Base-by-base conservation (phyloP, 2,329 filamentous ascomycete species). In the Botrytis fragariae region DNA sequence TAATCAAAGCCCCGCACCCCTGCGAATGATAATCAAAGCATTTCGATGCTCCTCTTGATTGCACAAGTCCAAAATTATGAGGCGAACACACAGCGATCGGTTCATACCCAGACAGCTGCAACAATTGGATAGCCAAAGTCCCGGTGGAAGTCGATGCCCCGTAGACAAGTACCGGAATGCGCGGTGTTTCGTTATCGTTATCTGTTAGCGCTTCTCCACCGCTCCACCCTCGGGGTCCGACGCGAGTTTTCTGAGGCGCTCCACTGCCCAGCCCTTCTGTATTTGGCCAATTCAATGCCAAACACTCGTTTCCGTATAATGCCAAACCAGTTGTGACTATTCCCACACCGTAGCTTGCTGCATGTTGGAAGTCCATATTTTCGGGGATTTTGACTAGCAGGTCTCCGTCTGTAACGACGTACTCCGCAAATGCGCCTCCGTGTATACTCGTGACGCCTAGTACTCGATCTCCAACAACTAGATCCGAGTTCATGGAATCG, bases 21-120 rank as follows among this genome's bases (percentile, higher is more conserved):
- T 80, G 74, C 2, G 72, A 75, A 61, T 75, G 74, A 74, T 84
- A 86, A 78, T 86, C 83, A 74, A 85, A 86, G 3, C 77, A 81
- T 16, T 77, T 76, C 9, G 81, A 82, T 0, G 85, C 85, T 18
- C 85, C 85, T 59, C 78, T 83, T 0, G 69, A 73, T 68, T 80
- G 77, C 25, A 83, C 83, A 1, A 86, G 78, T 8, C 80, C 79
- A 68, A 81, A 83, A 75, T 82, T 83, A 10, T 72, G 69, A 14
- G 82, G 79, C 2, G 83, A 84, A 74, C 82, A 83, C 10, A 82
- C 83, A 14, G 81, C 76, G 59, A 84, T 77, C 0, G 74, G 73
- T 14, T 69, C 68, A 5, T 69, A 69, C 20, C 68, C 68, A 16
- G 68, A 69, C 12, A 73, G 45, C 0, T 63, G 54, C 14, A 73